Conservation (phyloP, 352 stramenopile species). For the Globisporangium nunn region DNA sequence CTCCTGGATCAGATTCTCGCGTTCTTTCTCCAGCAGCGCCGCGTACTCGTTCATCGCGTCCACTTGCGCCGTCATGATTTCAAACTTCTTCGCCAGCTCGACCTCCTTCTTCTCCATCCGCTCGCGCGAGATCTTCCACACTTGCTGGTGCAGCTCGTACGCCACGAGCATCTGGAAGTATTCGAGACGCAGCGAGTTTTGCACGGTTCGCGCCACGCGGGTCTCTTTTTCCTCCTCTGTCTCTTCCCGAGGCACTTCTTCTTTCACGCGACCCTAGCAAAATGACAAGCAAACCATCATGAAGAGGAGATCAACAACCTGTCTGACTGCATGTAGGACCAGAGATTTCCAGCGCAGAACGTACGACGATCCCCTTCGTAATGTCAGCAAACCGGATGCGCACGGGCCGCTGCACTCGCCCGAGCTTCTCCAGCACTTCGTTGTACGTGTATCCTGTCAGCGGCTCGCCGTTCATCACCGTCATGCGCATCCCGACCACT, state of each 20-base stretch:
- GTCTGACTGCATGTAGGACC: too few relatives aligned
- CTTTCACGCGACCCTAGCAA: slow-evolving; percentile 47
- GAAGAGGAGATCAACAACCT: neutral
- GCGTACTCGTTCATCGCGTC: slow-evolving; percentile 35
- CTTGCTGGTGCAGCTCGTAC: slow-evolving; percentile 69
- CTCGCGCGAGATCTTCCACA: slow-evolving; percentile 54
- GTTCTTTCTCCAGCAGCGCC: slow-evolving; percentile 48
- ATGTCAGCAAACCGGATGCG: slow-evolving; percentile 83
- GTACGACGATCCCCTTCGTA: slow-evolving; percentile 73
- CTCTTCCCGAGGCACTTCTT: slow-evolving; percentile 51
- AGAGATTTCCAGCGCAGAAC: slow-evolving; percentile 1
- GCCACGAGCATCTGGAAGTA: slow-evolving; percentile 75
- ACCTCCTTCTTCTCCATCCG: slow-evolving; percentile 39
- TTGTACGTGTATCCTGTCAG: slow-evolving; percentile 74
- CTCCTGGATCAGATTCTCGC: slow-evolving; percentile 47
- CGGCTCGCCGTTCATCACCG: slow-evolving; percentile 69
- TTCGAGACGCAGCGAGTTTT: slow-evolving; percentile 61
- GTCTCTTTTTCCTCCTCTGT: slow-evolving; percentile 66
- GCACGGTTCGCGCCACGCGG: slow-evolving; percentile 40
- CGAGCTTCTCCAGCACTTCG: slow-evolving; percentile 73
- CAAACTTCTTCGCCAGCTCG: slow-evolving; percentile 50
- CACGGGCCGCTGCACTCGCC: slow-evolving; percentile 51
- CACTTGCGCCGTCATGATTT: slow-evolving; percentile 42
- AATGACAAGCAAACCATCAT: neutral
- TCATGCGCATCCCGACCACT: slow-evolving; percentile 75